Evolutionary conservation across 305 asterid species (phyloP).

Genomic region (Caryopteris hybrid): DNA sequence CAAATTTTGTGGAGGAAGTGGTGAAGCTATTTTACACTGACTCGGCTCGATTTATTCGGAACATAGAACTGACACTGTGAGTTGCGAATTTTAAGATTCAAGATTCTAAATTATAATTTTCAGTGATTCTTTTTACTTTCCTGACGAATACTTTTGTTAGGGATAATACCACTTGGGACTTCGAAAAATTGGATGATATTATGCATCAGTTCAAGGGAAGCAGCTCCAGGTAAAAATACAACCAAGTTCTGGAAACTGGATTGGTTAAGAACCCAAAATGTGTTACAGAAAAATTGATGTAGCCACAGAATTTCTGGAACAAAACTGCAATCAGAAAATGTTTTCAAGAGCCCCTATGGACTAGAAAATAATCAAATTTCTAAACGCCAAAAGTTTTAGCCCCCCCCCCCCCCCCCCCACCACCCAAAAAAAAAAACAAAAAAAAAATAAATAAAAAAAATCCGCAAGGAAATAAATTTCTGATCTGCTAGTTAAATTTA

Average conservation of each 20-base stretch:
- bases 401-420: no score
- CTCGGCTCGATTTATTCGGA: constrained; percentile 56
- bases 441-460: no score
- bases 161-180: constrained; percentile 39
- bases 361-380: neutral
- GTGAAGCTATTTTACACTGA: constrained; percentile 55
- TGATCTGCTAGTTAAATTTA: no score
- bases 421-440: no score
- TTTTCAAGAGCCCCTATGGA: neutral
- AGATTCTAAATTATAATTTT: no score
- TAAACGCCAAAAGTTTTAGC: no score
- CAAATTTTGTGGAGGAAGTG: constrained; percentile 74
- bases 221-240: constrained; percentile 57
- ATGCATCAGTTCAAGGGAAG: constrained; percentile 83
- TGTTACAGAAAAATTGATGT: no score
- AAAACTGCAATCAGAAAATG: neutral
- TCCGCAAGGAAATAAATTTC: no score
- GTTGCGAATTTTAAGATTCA: constrained; percentile 1
- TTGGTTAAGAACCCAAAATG: no score
- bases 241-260: neutral
- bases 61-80: constrained; percentile 52
- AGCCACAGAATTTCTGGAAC: no score
- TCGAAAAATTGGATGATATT: constrained; percentile 46
- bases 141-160: constrained; percentile 19
- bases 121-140: no score